Evolutionary conservation across 345 rosid genomes (phyloP).

Genomic region (Salix arbutifolia): DNA sequence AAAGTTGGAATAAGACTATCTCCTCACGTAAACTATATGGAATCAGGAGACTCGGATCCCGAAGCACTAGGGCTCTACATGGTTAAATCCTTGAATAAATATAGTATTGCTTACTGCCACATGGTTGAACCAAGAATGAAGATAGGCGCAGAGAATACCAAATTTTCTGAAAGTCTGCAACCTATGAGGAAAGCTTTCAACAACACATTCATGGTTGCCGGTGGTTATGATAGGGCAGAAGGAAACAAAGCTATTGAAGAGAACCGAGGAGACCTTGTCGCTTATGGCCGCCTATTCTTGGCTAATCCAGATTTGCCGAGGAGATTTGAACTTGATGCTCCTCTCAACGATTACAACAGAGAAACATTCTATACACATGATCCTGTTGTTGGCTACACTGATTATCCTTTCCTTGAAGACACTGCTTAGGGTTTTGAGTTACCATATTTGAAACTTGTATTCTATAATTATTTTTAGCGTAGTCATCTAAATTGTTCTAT

Average conservation of each 20-base stretch:
- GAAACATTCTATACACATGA: slow-evolving; percentile 44
- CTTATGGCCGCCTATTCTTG: slow-evolving; percentile 48
- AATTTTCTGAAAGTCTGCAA: slow-evolving; percentile 12
- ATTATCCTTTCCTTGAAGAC: slow-evolving; percentile 51
- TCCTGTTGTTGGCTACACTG: slow-evolving; percentile 52
- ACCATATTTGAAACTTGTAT: no score
- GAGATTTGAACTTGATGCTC: slow-evolving; percentile 47
- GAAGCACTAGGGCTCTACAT: slow-evolving; percentile 8
- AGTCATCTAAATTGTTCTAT: no score
- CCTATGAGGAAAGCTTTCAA: slow-evolving; percentile 33
- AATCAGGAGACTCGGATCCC: slow-evolving; percentile 2
- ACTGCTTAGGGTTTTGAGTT: no score
- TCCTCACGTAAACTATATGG: slow-evolving; percentile 4
- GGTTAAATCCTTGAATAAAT: not conserved
- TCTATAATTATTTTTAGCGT: accelerated
- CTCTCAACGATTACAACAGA: slow-evolving; percentile 47
- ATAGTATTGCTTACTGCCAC: slow-evolving; percentile 22
- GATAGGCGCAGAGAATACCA: slow-evolving; percentile 18
- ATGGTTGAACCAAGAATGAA: slow-evolving; percentile 29
- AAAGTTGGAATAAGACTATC: slow-evolving; percentile 16
- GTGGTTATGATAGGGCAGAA: slow-evolving; percentile 31
- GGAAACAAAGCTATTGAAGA: slow-evolving; percentile 28
- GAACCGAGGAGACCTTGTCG: slow-evolving; percentile 29
- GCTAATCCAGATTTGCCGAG: slow-evolving; percentile 63
- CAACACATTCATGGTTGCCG: slow-evolving; percentile 31